Percentiles rank a stretch among this genome's conserved stretches.
phyloP scores from a whole-genome alignment of 192 early-diverging fungal species.

The Coemansia sp. region DNA sequence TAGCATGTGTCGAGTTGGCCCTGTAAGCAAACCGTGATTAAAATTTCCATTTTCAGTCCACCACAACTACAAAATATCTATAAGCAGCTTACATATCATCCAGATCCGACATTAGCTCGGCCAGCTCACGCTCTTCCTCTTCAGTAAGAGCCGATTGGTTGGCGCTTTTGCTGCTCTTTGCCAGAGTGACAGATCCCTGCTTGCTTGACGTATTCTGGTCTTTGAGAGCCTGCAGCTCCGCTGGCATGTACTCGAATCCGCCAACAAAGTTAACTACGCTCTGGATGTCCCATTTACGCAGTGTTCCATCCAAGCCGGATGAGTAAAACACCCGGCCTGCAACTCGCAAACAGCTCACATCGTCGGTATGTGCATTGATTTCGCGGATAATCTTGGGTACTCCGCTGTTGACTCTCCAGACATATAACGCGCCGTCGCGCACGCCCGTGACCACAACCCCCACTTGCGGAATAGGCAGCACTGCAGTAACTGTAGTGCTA shows the following conservation, averaged over 20 bases:
- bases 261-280: slow-evolving; percentile 45
- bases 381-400: slow-evolving; percentile 57
- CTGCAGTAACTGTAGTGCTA: slow-evolving; percentile 77
- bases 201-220: slow-evolving; percentile 2
- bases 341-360: slow-evolving; percentile 69
- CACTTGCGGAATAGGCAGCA: slow-evolving; percentile 58
- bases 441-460: slow-evolving; percentile 79
- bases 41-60: no score
- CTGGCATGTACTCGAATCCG: slow-evolving; percentile 32
- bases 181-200: not conserved
- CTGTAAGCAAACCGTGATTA: not conserved
- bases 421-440: slow-evolving; percentile 79
- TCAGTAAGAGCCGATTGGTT: slow-evolving; percentile 64
- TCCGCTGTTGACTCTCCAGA: slow-evolving; percentile 70
- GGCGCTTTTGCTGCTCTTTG: not conserved
- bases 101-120: slow-evolving; percentile 78
- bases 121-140: slow-evolving; percentile 88
- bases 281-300: slow-evolving; percentile 78
- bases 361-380: slow-evolving; percentile 88
- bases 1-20: not conserved
- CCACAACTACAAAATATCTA: no score
- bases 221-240: slow-evolving; percentile 13
- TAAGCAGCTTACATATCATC: slow-evolving; percentile 38
- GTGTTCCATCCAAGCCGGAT: slow-evolving; percentile 80
- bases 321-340: slow-evolving; percentile 70